These are phyloP conservation scores for Albizia julibrissin DNA, from an alignment of 306 rosid species.

Conservation along the genomic window DNA sequence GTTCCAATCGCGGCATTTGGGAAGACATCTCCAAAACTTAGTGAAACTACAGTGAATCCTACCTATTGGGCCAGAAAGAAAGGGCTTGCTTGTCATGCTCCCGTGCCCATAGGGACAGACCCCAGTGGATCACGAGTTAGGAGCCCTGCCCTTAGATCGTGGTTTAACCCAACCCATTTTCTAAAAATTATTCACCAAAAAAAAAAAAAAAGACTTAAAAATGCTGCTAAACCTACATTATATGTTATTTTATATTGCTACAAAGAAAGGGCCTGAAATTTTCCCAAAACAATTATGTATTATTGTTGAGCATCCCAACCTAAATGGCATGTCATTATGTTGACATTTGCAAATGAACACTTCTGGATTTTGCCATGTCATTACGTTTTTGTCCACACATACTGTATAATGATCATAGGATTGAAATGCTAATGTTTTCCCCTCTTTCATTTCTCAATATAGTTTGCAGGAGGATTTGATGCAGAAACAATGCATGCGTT, in stretches of 20 bases:
- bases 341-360: background rate
- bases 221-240: background rate
- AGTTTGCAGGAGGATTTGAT: conserved; percentile 99
- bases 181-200: too few species aligned
- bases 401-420: background rate
- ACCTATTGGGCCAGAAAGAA: too few species aligned
- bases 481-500: conserved; percentile 98
- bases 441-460: conserved; percentile 37
- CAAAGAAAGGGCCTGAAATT: background rate
- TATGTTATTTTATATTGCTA: background rate
- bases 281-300: background rate
- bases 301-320: background rate
- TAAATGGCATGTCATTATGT: background rate
- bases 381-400: background rate
- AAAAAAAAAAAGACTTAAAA: too few species aligned
- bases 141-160: too few species aligned
- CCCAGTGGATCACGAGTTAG: too few species aligned
- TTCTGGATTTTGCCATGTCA: background rate
- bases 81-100: too few species aligned
- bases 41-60: too few species aligned
- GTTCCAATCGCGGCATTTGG: too few species aligned
- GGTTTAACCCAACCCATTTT: too few species aligned
- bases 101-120: too few species aligned
- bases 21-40: too few species aligned
- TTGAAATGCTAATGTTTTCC: background rate